Evolutionary conservation across 768 basidiomycete species (phyloP).

Genomic region (Chalciporus chontae): DNA sequence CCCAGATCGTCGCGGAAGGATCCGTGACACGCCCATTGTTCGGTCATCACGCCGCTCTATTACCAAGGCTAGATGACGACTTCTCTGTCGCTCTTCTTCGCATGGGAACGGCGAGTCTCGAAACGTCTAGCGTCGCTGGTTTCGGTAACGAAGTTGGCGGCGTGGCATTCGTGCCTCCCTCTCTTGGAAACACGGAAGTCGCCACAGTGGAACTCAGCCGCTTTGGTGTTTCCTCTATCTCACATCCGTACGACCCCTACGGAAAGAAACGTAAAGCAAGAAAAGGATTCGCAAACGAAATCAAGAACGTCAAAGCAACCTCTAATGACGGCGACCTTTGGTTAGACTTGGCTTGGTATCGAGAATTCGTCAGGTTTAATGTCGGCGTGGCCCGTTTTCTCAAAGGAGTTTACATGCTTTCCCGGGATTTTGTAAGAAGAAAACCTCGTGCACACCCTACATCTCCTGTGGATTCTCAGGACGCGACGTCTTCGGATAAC

Average conservation of each 20-base stretch:
- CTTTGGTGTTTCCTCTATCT: conserved; percentile 39
- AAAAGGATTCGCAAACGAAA: conserved; percentile 50
- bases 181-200: conserved; percentile 19
- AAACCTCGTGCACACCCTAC: conserved; percentile 10
- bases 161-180: conserved; percentile 31
- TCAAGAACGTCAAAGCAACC: conserved; percentile 38
- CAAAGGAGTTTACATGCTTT: conserved; percentile 17
- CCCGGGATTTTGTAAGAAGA: conserved; percentile 15
- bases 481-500: conserved; percentile 5
- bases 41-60: conserved; percentile 40
- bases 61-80: conserved; percentile 65
- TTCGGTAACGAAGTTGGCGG: conserved; percentile 71
- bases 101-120: conserved; percentile 70
- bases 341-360: conserved; percentile 40
- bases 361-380: conserved; percentile 35
- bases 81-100: conserved; percentile 69
- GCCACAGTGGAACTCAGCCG: conserved; percentile 39
- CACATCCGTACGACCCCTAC: conserved; percentile 25
- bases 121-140: conserved; percentile 68
- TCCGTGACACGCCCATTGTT: conserved; percentile 57
- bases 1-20: conserved; percentile 65
- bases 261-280: conserved; percentile 22
- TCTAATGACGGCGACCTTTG: conserved; percentile 37
- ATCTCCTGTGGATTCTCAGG: conserved; percentile 6
- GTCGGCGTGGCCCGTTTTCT: conserved; percentile 28